Percentiles rank a stretch among this genome's conserved stretches.
These are phyloP conservation scores for Populus pruinosa DNA, from an alignment of 345 rosid genomes.

Conservation along the genomic window DNA sequence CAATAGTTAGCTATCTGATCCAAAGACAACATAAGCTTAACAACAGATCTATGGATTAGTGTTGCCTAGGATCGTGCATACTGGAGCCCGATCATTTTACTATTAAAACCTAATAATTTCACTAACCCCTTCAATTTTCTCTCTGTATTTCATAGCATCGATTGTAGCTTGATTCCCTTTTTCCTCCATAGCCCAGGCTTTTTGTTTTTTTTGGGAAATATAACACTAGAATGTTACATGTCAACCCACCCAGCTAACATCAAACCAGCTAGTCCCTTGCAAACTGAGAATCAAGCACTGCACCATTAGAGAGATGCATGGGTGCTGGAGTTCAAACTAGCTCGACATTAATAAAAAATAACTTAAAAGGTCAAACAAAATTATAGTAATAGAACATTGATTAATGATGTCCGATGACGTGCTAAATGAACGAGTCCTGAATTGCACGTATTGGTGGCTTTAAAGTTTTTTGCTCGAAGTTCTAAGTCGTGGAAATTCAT, in stretches of 20 bases:
- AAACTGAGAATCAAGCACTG: too few relatives aligned
- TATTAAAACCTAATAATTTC: background rate
- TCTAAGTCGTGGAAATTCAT: slow-evolving; percentile 12
- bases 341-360: too few relatives aligned
- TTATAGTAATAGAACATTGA: background rate
- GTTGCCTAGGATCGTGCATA: slow-evolving; percentile 47
- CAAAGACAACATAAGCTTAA: background rate
- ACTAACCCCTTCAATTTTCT: background rate
- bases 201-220: too few relatives aligned
- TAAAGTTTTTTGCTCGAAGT: background rate
- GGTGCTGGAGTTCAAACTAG: too few relatives aligned
- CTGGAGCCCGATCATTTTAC: background rate
- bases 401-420: background rate
- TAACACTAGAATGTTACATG: too few relatives aligned
- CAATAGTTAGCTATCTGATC: background rate
- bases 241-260: too few relatives aligned
- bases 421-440: background rate
- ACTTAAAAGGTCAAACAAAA: background rate
- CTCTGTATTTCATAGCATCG: background rate
- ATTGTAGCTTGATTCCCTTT: background rate
- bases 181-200: background rate
- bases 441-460: background rate
- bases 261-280: too few relatives aligned
- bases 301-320: too few relatives aligned
- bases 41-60: slow-evolving; percentile 34